A percentile compares a stretch with the other conserved stretches of the same genome.
Evolutionary conservation across 2,329 filamentous ascomycete genomes (phyloP).

Genomic region (Mycosphaerella sp.): DNA sequence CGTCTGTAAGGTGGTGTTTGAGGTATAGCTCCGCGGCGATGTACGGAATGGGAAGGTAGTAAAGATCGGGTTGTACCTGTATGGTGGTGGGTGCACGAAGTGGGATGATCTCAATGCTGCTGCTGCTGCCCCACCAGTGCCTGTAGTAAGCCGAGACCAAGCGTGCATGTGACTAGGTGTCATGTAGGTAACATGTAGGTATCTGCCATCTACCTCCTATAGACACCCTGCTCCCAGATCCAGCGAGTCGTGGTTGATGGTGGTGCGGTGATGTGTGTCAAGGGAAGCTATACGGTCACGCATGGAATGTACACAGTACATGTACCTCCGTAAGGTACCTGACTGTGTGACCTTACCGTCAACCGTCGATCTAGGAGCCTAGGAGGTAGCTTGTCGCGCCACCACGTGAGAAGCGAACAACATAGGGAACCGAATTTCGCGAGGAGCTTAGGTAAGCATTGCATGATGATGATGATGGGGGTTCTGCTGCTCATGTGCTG

Average conservation of each 20-base stretch:
- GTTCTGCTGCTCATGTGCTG: background rate
- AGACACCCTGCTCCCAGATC: background rate
- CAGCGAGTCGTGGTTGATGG: no score
- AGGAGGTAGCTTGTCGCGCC: background rate
- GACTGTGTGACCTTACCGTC: no score
- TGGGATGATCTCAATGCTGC: background rate
- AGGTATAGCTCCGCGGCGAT: background rate
- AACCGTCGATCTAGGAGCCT: no score
- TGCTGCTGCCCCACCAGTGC: background rate
- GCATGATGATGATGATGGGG: background rate
- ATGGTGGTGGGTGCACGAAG: background rate
- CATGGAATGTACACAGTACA: background rate
- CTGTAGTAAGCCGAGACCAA: background rate
- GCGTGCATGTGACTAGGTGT: background rate
- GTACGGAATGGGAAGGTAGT: background rate
- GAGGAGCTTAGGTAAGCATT: background rate
- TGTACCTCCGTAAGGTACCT: background rate
- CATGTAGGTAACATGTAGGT: background rate
- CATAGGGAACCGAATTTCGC: no score
- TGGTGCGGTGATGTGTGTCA: background rate
- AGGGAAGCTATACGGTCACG: background rate
- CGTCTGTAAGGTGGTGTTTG: background rate
- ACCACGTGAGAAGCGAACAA: background rate
- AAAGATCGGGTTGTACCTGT: background rate
- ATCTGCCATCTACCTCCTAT: background rate